Base-by-base conservation (phyloP, 768 basidiomycete genomes). In the Serendipita vermifera region DNA sequence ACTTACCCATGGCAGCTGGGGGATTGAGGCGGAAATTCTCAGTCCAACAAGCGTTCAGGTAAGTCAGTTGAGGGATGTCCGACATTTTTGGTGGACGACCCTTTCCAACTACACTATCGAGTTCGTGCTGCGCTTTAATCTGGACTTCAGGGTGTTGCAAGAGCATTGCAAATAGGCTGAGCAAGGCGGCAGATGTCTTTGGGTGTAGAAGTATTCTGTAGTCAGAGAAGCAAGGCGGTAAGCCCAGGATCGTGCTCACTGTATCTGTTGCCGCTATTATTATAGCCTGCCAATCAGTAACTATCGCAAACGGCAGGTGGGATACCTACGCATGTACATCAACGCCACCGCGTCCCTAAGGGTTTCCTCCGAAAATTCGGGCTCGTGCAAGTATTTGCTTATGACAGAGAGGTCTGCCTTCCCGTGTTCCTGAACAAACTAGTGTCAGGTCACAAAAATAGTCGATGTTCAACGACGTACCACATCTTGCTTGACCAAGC, bases 61-160 rank as follows among this genome's bases (percentile, higher is more conserved):
- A 9, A n/a, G 7, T 36, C n/a, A 46, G 43, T 46, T 46, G 11
- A 11, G 13, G 1, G 17, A 17, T 20, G 66, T 83, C 82, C 55
- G 71, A 66, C 65, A 79, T 78, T 14, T 73, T 76, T 58, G 82
- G 82, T 27, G 83, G 74, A 58, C 81, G 73, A 61, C 80, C 78
- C 59, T 66, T 69, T 57, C 82, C 81, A 59, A 82, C 63, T 6
- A 82, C 72, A 35, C 71, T 64, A 63, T 83, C 82, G 59, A 83
- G 75, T 66, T 83, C 82, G 55, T 69, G 70, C 60, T 81, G 81
- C 11, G 81, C 82, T 64, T 76, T 82, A 64, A 71, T 75, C 60
- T 73, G 73, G 27, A 68, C 77, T 38, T 76, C 75, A 5, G 81
- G 81, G 63, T 77, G 69, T 26, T 80, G 71, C 2, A 77, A 7